Evolutionary conservation across 192 early-diverging fungal species (phyloP).

Genomic region (Coemansia sp.): DNA sequence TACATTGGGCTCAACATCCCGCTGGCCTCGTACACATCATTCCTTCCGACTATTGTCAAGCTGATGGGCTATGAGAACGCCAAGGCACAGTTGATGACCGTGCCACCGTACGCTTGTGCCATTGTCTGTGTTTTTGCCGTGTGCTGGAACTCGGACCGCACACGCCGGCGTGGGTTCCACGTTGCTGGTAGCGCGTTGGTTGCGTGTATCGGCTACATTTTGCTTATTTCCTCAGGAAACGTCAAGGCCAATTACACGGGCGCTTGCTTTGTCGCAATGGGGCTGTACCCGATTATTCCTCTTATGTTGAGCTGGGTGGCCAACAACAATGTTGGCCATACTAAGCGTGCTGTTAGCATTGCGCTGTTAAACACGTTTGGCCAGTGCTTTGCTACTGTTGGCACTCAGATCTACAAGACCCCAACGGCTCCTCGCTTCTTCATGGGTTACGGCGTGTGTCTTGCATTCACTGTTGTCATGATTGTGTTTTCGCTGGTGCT

Average conservation of each 20-base stretch:
- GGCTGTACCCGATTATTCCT: conserved; percentile 57
- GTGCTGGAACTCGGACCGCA: conserved; percentile 55
- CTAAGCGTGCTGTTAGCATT: conserved; percentile 68
- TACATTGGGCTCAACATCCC: conserved; percentile 67
- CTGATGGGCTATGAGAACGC: conserved; percentile 61
- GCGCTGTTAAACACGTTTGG: conserved; percentile 68
- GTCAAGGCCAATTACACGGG: conserved; percentile 46
- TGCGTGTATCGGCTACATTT: conserved; percentile 42
- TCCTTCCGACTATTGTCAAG: conserved; percentile 70
- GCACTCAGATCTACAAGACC: conserved; percentile 70
- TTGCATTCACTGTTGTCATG: conserved; percentile 56
- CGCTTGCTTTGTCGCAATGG: conserved; percentile 52
- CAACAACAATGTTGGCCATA: conserved; percentile 68
- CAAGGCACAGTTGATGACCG: conserved; percentile 56
- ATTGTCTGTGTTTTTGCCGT: conserved; percentile 39
- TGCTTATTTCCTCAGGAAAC: conserved; percentile 40
- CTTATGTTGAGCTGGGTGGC: conserved; percentile 66
- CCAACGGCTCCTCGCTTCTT: conserved; percentile 60
- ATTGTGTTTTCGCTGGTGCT: conserved; percentile 53
- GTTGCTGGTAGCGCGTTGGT: conserved; percentile 35
- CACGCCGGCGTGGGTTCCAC: conserved; percentile 47
- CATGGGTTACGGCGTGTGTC: conserved; percentile 53
- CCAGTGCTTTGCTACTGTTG: conserved; percentile 73
- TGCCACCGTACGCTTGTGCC: conserved; percentile 56
- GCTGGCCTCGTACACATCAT: conserved; percentile 64